Evolutionary conservation across 164 flowering plant species (phyloP).

Genomic region (Liquidambar formosana): DNA sequence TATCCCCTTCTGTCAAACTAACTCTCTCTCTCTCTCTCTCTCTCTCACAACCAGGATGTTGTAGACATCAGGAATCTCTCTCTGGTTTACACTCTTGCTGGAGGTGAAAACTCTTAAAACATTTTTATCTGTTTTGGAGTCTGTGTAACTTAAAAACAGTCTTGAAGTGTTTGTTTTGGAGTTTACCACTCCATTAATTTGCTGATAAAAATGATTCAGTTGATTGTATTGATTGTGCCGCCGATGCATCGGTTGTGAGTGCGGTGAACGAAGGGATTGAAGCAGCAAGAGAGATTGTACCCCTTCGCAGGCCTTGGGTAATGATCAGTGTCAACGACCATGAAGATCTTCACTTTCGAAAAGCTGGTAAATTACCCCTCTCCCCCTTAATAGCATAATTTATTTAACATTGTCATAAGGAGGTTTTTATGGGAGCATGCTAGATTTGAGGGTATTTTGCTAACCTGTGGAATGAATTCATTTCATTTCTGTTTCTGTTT

Average conservation of each 20-base stretch:
- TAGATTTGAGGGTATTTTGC: too few relatives aligned
- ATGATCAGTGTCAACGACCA: slow-evolving; percentile 86
- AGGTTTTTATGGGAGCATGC: too few relatives aligned
- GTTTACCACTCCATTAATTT: too few relatives aligned
- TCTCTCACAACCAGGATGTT: slow-evolving; percentile 46
- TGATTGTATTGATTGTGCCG: slow-evolving; percentile 89
- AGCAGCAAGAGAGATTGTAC: slow-evolving; percentile 52
- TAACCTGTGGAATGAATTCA: too few relatives aligned
- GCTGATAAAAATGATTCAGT: slow-evolving; percentile 37
- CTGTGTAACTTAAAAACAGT: neutral
- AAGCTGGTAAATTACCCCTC: slow-evolving; percentile 73
- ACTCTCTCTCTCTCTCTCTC: slow-evolving; percentile 3
- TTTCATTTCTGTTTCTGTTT: too few relatives aligned
- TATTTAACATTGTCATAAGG: too few relatives aligned
- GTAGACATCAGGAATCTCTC: slow-evolving; percentile 82
- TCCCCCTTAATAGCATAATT: too few relatives aligned
- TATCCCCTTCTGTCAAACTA: neutral
- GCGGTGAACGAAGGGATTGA: slow-evolving; percentile 84
- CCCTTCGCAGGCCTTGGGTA: slow-evolving; percentile 72
- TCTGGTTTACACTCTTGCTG: slow-evolving; percentile 81
- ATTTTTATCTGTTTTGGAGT: neutral
- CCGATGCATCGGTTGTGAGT: slow-evolving; percentile 69
- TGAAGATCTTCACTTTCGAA: slow-evolving; percentile 83
- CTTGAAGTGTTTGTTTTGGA: neutral
- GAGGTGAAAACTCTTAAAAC: slow-evolving; percentile 41